phyloP scores from a whole-genome alignment of 257 asterid genomes.

The Jaltomata sinuosa region DNA sequence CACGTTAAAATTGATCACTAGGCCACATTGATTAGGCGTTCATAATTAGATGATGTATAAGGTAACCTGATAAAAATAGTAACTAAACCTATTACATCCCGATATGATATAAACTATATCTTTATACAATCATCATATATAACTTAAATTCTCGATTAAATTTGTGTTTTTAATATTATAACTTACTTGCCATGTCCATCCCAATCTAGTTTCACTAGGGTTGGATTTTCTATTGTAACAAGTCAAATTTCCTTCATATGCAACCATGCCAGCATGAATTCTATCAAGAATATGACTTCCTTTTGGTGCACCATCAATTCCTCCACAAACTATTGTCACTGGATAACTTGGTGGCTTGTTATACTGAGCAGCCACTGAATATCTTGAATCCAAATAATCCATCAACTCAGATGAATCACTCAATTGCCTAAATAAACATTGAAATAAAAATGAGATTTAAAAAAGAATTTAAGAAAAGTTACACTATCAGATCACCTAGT shows the following conservation, averaged over 20 bases:
- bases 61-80: background rate
- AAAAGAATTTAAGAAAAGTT: too few relatives aligned
- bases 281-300: slow-evolving; percentile 32
- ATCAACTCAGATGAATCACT: slow-evolving; percentile 23
- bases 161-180: background rate
- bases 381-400: slow-evolving; percentile 28
- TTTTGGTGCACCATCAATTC: slow-evolving; percentile 38
- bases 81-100: background rate
- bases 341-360: slow-evolving; percentile 34
- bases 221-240: slow-evolving; percentile 19
- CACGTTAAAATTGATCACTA: background rate
- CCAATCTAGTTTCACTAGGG: slow-evolving; percentile 23
- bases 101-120: background rate
- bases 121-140: background rate
- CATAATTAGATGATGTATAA: background rate
- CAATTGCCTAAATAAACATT: slow-evolving; percentile 18
- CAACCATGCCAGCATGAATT: slow-evolving; percentile 36
- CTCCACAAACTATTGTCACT: slow-evolving; percentile 40
- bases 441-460: background rate
- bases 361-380: slow-evolving; percentile 46
- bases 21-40: background rate
- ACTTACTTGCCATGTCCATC: slow-evolving; percentile 76
- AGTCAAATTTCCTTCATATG: slow-evolving; percentile 5
- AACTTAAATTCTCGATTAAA: background rate
- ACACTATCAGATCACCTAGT: too few relatives aligned